Base-by-base conservation (phyloP, 2,329 filamentous ascomycete species). In the Phoma sp. region DNA sequence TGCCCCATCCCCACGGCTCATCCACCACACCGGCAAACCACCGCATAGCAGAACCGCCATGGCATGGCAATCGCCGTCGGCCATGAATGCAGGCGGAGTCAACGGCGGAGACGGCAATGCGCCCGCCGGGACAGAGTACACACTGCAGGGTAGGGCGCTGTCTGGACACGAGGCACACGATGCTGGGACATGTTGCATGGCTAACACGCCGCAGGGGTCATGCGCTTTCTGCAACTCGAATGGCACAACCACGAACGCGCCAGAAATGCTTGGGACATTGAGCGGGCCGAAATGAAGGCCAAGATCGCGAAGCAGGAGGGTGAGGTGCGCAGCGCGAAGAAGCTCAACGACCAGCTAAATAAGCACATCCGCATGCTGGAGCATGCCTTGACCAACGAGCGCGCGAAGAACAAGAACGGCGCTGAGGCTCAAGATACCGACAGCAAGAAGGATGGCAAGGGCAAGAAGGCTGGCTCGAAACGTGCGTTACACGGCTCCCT, bases 161-260 rank as follows among this genome's bases (percentile, higher is more conserved):
- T 9, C 37, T 43, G 39, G 39, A 46, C 53, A 52, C 45, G 42
- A 52, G 41, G 42, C 49, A 38, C 29, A 52, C 39, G 24, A 33
- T 33, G 48, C 30, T 38, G 41, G 45, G 47, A 47, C 47, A 49
- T 8, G 38, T 38, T 25, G 32, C 24, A 32, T 42, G 47, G 55
- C 64, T 72, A 55, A 71, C 54, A 52, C 29, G 13, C 10, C 49
- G 30, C 65, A 95, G 91, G 95, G 72, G 95, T 99, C 33, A 99
- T 99, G 95, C 93, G 95, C 77, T 99, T 99, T 75, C 86, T 99
- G 35, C 95, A 99, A 79, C 95, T 95, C 42, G 93, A 99, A 84
- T 99, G 95, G 95, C 95, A 99, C 78, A 89, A 91, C 65, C 93
- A 99, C 76, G 95, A 99, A 78, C 90, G 95, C 77, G 95, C 97